Evolutionary conservation across 1,284 basidiomycete genomes (phyloP).

Genomic region (Trametes hirsuta): DNA sequence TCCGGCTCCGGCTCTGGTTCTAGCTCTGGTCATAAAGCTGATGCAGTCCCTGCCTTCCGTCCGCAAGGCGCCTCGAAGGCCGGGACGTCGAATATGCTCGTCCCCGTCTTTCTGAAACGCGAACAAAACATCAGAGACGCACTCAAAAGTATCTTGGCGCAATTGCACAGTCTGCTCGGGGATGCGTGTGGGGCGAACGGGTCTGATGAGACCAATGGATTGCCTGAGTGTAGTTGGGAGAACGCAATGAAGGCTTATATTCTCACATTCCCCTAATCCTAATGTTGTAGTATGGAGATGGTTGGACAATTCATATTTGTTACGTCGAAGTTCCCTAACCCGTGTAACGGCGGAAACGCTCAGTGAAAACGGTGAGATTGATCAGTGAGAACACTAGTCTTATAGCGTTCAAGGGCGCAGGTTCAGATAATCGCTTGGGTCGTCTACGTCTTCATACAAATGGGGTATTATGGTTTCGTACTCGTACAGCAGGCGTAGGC

Average conservation of each 20-base stretch:
- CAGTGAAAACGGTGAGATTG: too few relatives aligned
- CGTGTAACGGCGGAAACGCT: too few relatives aligned
- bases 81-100: slow-evolving; percentile 16
- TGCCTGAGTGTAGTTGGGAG: slow-evolving; percentile 64
- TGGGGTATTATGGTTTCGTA: slow-evolving; percentile 1
- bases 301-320: not conserved
- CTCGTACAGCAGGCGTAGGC: slow-evolving; percentile 22
- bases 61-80: not conserved
- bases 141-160: slow-evolving; percentile 39
- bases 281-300: not conserved
- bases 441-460: not conserved
- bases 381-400: too few relatives aligned
- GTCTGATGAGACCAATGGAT: slow-evolving; percentile 38
- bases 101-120: slow-evolving; percentile 28
- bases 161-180: slow-evolving; percentile 39
- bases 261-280: slow-evolving; percentile 57
- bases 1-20: slow-evolving; percentile 6
- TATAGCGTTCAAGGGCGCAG: too few relatives aligned
- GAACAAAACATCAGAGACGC: slow-evolving; percentile 29
- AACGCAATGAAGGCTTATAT: slow-evolving; percentile 62
- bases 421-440: not conserved
- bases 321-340: too few relatives aligned
- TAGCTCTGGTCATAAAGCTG: slow-evolving; percentile 3
- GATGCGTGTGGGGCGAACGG: slow-evolving; percentile 52
- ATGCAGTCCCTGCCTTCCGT: slow-evolving; percentile 8